Evolutionary conservation across 805 yeast species (phyloP).

Genomic region (Candida incommunis): DNA sequence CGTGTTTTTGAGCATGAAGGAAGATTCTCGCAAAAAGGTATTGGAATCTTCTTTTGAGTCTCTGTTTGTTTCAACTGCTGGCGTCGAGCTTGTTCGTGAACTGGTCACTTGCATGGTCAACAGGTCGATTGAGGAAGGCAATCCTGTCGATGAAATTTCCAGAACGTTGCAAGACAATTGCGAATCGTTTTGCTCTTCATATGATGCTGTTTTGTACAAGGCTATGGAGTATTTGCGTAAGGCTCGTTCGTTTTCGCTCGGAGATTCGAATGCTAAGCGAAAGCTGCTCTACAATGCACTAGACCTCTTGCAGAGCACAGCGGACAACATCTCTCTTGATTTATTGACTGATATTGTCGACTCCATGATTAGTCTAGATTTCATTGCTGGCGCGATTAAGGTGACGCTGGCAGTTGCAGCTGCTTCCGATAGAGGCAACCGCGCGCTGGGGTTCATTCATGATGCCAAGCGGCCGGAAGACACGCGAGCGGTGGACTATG

Average conservation of each 20-base stretch:
- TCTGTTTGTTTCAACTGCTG: constrained; percentile 57
- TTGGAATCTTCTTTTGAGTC: constrained; percentile 57
- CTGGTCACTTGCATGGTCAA: constrained; percentile 80
- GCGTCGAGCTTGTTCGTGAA: constrained; percentile 62
- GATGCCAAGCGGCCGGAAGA: constrained; percentile 32
- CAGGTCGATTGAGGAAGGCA: constrained; percentile 80
- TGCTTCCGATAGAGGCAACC: constrained; percentile 46
- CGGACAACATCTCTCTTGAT: constrained; percentile 62
- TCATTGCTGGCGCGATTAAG: constrained; percentile 74
- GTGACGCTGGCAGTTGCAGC: constrained; percentile 66
- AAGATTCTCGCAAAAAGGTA: constrained; percentile 55
- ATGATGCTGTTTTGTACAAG: constrained; percentile 84
- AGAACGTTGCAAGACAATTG: constrained; percentile 81
- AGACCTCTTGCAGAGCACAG: constrained; percentile 61
- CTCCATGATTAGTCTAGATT: constrained; percentile 65
- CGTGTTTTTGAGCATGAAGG: constrained; percentile 52
- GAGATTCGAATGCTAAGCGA: constrained; percentile 56
- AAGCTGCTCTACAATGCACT: constrained; percentile 64
- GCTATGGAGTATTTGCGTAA: constrained; percentile 84
- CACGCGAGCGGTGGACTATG: constrained; percentile 37
- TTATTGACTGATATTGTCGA: constrained; percentile 68
- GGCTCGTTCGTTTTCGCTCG: constrained; percentile 58
- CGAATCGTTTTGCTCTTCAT: constrained; percentile 87
- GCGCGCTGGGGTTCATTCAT: constrained; percentile 41
- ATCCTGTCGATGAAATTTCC: constrained; percentile 81